Base-by-base conservation (phyloP, 495 filamentous ascomycete species). In the Xylaria acuta region DNA sequence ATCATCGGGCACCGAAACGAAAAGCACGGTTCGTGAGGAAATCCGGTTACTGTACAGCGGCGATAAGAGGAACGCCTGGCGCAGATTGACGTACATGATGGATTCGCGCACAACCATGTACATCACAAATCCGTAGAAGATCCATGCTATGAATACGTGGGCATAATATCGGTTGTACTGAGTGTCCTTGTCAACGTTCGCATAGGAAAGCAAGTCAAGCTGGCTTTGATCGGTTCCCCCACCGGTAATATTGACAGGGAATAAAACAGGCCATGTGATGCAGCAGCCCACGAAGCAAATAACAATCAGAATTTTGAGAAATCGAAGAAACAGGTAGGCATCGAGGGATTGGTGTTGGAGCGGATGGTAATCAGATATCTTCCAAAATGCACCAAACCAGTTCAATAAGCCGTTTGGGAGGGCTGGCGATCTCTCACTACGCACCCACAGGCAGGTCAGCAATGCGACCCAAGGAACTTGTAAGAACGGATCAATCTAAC, bases 31-130 rank as follows among this genome's bases (percentile, higher is more conserved):
- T 72, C 94, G 90, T 4, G 96, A 97, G 2, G 97, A 98, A 72
- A 98, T 91, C 75, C 95, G 93, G 75, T 90, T 92, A 62, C 94
- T 89, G 80, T 97, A 95, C 36, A 93, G 85, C 20, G 95, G 95
- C 47, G 94, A 95, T 70, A 97, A 86, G 62, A 96, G 86, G 83
- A 97, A 97, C 1, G 97, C 96, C 85, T 99, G 97, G 75, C 95
- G 94, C 70, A 98, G 80, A 81, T 97, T 98, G 87, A 97, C 93
- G 81, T 93, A 97, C 88, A 89, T 98, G 80, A 99, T 91, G 82
- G 90, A 91, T 82, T 99, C 96, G 59, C 97, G 89, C 72, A 95
- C 92, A 72, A 99, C 90, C 80, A 95, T 90, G 79, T 92, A 92
- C 83, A 98, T 92, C 75, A 99, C 84, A 76, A 98, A 96, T 59